phyloP scores from a whole-genome alignment of 176 grass and related monocot species.

The Aegilops sharonensis region DNA sequence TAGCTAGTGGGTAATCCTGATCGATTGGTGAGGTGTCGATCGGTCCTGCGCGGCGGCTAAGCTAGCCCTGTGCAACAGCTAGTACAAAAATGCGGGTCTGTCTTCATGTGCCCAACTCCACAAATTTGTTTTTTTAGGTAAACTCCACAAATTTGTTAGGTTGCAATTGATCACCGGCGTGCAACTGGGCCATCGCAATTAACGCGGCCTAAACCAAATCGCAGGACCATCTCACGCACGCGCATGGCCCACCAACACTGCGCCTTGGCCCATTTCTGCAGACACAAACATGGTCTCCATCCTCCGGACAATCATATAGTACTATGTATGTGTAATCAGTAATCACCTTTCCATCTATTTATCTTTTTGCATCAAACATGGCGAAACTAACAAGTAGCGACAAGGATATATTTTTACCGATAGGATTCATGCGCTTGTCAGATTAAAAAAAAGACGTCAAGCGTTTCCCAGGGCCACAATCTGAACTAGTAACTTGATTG shows the following conservation, averaged over 20 bases:
- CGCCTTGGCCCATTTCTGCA: constrained; percentile 47
- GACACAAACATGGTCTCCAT: constrained; percentile 22
- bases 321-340: background rate
- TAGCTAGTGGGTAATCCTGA: no score
- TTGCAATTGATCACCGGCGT: constrained; percentile 19
- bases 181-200: constrained; percentile 20
- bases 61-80: background rate
- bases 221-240: constrained; percentile 34
- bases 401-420: constrained; percentile 19
- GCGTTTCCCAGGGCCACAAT: constrained; percentile 4
- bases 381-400: background rate
- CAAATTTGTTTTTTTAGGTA: no score
- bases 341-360: background rate
- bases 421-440: background rate
- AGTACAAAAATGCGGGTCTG: background rate
- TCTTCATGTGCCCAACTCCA: background rate
- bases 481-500: background rate
- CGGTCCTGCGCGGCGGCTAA: background rate
- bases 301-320: background rate
- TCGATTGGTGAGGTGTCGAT: background rate
- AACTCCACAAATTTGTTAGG: constrained; percentile 15
- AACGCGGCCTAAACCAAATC: constrained; percentile 14
- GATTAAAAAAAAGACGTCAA: background rate
- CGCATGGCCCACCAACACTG: constrained; percentile 17
- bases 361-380: background rate